Evolutionary conservation across 1,284 basidiomycete genomes (phyloP).

Genomic region (Cystobasidium slooffiae): DNA sequence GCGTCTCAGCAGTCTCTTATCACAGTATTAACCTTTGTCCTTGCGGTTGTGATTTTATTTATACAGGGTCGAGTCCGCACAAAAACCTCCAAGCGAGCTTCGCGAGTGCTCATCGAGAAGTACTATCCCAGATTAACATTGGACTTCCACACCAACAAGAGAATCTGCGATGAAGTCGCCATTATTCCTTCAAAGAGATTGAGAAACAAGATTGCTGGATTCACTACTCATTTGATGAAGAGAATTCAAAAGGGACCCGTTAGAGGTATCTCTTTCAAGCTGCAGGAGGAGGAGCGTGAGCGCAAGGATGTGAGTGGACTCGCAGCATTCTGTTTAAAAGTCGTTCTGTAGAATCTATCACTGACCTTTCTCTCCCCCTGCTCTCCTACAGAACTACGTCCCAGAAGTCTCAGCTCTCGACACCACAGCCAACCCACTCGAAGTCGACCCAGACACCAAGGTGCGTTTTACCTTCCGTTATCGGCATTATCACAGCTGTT

Average conservation of each 20-base stretch:
- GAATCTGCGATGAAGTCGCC: slow-evolving; percentile 95
- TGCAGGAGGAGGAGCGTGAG: slow-evolving; percentile 99
- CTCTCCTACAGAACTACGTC: slow-evolving; percentile 59
- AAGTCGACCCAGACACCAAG: slow-evolving; percentile 90
- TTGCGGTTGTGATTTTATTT: background rate
- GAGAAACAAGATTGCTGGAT: slow-evolving; percentile 99
- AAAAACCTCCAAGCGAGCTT: slow-evolving; percentile 99
- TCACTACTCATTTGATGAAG: slow-evolving; percentile 99
- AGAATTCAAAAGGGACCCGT: slow-evolving; percentile 99
- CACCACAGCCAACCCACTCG: slow-evolving; percentile 70
- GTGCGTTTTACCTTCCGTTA: slow-evolving; percentile 59
- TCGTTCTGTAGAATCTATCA: background rate
- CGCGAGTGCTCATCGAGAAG: slow-evolving; percentile 99
- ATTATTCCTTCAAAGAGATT: slow-evolving; percentile 98
- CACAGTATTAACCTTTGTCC: background rate
- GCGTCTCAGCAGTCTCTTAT: background rate
- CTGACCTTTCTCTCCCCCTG: background rate
- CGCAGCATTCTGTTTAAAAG: too few relatives aligned
- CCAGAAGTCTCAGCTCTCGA: slow-evolving; percentile 95
- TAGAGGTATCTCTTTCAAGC: slow-evolving; percentile 99
- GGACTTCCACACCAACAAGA: slow-evolving; percentile 97
- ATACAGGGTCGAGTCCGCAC: slow-evolving; percentile 96
- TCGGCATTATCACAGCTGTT: background rate
- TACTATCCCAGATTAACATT: slow-evolving; percentile 92
- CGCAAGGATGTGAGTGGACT: slow-evolving; percentile 73